phyloP scores from a whole-genome alignment of 2,329 filamentous ascomycete genomes.

The Alternaria longipes region DNA sequence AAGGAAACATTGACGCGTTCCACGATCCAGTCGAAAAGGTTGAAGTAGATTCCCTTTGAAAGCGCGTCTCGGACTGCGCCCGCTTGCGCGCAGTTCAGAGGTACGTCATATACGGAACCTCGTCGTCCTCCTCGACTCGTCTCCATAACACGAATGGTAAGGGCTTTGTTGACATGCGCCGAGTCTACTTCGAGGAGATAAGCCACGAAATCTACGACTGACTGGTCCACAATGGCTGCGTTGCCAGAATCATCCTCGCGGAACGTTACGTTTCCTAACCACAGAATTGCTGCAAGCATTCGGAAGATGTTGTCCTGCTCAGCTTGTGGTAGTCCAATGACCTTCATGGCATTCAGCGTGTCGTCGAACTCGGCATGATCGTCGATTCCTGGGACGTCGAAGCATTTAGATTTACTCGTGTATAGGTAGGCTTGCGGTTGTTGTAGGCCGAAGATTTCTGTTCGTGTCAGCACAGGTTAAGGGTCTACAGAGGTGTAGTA shows the following conservation, averaged over 20 bases:
- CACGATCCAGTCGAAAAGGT: constrained; percentile 99
- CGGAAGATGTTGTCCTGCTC: constrained; percentile 98
- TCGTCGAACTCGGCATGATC: constrained; percentile 89
- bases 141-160: constrained; percentile 87
- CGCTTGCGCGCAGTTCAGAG: constrained; percentile 88
- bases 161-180: constrained; percentile 80
- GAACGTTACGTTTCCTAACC: constrained; percentile 95
- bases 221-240: constrained; percentile 85
- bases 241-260: constrained; percentile 88
- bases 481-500: constrained; percentile 3
- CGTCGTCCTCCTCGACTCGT: constrained; percentile 71
- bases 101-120: constrained; percentile 75
- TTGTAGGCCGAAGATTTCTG: constrained; percentile 86
- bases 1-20: constrained; percentile 88
- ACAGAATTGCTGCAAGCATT: constrained; percentile 89
- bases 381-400: constrained; percentile 93
- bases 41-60: constrained; percentile 95
- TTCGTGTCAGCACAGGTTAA: constrained; percentile 23
- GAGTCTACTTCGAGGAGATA: constrained; percentile 91
- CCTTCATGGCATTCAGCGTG: constrained; percentile 90
- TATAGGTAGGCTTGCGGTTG: constrained; percentile 93
- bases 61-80: constrained; percentile 87
- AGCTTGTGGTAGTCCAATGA: constrained; percentile 85
- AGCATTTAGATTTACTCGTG: constrained; percentile 92
- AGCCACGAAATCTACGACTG: constrained; percentile 91